A percentile compares a stretch with the other conserved stretches of the same genome.
These are phyloP conservation scores for Silene uniflora DNA, from an alignment of 148 eudicot genomes.

Conservation along the genomic window DNA sequence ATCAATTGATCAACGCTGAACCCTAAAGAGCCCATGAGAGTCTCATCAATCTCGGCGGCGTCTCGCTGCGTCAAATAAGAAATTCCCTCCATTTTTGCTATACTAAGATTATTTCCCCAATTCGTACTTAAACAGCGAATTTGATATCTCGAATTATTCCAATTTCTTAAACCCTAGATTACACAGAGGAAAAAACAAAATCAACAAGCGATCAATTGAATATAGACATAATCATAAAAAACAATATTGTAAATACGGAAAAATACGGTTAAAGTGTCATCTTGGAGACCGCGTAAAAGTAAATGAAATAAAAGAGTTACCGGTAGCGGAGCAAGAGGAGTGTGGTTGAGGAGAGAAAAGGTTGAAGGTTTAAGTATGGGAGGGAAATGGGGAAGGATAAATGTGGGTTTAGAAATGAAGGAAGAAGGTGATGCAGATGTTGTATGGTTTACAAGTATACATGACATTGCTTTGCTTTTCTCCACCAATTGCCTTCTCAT, in stretches of 20 bases:
- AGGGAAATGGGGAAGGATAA: neutral
- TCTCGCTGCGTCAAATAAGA: slow-evolving; percentile 69
- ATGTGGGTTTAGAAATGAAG: slow-evolving; percentile 18
- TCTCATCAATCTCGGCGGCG: slow-evolving; percentile 82
- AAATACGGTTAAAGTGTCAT: neutral
- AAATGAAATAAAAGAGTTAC: neutral
- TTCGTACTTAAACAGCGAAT: slow-evolving; percentile 32
- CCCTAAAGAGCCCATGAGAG: slow-evolving; percentile 86
- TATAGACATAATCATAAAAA: neutral
- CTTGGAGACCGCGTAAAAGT: neutral
- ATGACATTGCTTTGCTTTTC: slow-evolving; percentile 48
- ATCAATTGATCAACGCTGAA: slow-evolving; percentile 91
- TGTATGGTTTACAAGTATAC: slow-evolving; percentile 21
- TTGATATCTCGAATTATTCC: slow-evolving; percentile 28
- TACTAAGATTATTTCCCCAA: neutral
- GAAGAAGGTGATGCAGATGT: slow-evolving; percentile 11
- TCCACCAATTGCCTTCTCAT: slow-evolving; percentile 31
- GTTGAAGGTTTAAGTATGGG: slow-evolving; percentile 4
- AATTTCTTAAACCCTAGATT: slow-evolving; percentile 43
- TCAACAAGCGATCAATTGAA: neutral
- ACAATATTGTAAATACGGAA: too few species aligned
- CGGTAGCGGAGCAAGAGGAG: neutral
- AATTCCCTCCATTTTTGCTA: slow-evolving; percentile 38
- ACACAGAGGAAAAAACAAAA: neutral
- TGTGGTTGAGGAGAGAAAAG: slow-evolving; percentile 18